Evolutionary conservation across 495 filamentous ascomycete species (phyloP), one percentile per base, ranked within the genome.

Genomic region (Daldinia vernicosa): DNA sequence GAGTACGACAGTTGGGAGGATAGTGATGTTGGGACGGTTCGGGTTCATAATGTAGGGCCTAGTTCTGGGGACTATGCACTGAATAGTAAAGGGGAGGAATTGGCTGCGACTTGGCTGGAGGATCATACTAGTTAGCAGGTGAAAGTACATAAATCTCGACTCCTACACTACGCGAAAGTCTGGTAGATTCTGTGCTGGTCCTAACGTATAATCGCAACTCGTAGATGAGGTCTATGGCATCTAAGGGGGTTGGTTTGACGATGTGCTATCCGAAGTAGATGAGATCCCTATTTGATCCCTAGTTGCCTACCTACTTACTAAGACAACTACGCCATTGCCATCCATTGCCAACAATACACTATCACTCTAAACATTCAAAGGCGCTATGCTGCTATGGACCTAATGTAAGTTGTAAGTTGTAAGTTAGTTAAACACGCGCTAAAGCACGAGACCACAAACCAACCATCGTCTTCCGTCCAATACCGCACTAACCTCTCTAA

Each of bases 21-120:
- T 4, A 72, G 75, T 39, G 65, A 57, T 8, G 30, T 43, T 14
- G 69, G 67, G 22, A 64, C 64, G 51, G 35, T 79, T 3, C 64
- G 59, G 32, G 50, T 74, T 14, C 11, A 61, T 17, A 63, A 69
- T n/a, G 70, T 67, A n/a, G 73, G 66, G 14, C 4, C 15, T 9
- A 52, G 59, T 12, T 8, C 3, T 17, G 37, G 54, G 0, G 45
- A 51, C 9, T 64, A 47, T 19, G 19, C 27, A 12, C 59, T 74
- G n/a, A 40, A 47, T 4, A 7, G 7, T 1, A 24, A 66, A 30
- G 68, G 55, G 3, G 66, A 70, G 32, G 63, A 63, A 22, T 3
- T 74, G 17, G 68, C 63, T 43, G 60, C 56, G 37, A 53, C 14
- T 33, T 77, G 75, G 75, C 55, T 77, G 4, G 47, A 70, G 26